These are phyloP conservation scores for Trypanosoma melophagium DNA, from an alignment of 208 protist species.

Conservation along the genomic window DNA sequence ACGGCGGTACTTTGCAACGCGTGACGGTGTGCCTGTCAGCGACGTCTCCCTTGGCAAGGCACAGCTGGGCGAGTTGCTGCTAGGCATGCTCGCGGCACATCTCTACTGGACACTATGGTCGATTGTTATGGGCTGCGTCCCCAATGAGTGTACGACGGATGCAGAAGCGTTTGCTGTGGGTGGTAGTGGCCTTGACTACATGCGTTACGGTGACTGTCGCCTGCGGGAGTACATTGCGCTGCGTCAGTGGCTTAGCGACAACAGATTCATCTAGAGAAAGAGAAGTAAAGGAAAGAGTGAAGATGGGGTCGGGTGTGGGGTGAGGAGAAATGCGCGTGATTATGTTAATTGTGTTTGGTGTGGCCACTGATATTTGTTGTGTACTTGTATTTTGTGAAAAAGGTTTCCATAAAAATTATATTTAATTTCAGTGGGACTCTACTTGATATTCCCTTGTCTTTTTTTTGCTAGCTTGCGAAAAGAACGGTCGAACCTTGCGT, in stretches of 20 bases:
- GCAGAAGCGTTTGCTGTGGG: conserved; percentile 62
- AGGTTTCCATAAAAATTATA: too few species aligned
- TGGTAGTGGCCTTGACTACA: conserved; percentile 82
- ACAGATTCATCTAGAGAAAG: conserved; percentile 33
- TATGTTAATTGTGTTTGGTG: too few species aligned
- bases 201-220: conserved; percentile 75
- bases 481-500: too few species aligned
- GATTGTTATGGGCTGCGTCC: conserved; percentile 67
- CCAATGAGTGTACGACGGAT: conserved; percentile 44
- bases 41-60: conserved; percentile 36
- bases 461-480: too few species aligned
- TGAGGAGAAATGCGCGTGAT: too few species aligned
- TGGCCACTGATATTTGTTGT: too few species aligned
- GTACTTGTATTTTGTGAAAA: too few species aligned
- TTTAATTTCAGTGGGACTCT: too few species aligned
- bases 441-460: too few species aligned
- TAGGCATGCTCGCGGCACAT: conserved; percentile 79
- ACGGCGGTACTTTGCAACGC: conserved; percentile 25
- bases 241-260: conserved; percentile 61
- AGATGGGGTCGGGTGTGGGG: too few species aligned
- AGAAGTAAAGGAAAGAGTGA: neutral
- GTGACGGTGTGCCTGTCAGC: conserved; percentile 10
- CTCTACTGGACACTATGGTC: conserved; percentile 81
- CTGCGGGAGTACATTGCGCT: conserved; percentile 76
- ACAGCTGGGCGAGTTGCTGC: conserved; percentile 65